phyloP scores from a whole-genome alignment of 2,329 filamentous ascomycete genomes.

The Cladobotryum mycophilum region DNA sequence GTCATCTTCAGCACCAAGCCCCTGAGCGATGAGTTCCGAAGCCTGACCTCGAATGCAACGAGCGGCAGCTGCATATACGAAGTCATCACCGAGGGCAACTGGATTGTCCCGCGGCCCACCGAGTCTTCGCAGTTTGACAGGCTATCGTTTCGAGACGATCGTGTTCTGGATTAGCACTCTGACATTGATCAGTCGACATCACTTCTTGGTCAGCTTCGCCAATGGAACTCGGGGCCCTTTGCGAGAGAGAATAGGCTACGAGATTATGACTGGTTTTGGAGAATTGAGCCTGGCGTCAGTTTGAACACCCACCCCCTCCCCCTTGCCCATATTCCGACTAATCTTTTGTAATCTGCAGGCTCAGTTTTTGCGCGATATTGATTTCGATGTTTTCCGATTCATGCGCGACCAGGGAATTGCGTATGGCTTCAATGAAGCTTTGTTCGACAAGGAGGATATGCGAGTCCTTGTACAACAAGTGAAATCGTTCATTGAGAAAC shows the following conservation, averaged over 20 bases:
- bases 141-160: too few species aligned
- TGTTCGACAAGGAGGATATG: conserved; percentile 38
- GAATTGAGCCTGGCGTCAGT: conserved; percentile 54
- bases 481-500: conserved; percentile 38
- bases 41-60: conserved; percentile 59
- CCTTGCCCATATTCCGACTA: not conserved
- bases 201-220: conserved; percentile 67
- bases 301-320: too few species aligned
- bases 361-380: conserved; percentile 53
- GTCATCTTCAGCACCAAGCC: conserved; percentile 80
- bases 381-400: conserved; percentile 81
- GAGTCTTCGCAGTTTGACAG: not conserved
- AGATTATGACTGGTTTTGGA: conserved; percentile 54
- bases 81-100: conserved; percentile 67
- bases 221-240: conserved; percentile 80
- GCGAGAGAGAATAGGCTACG: conserved; percentile 68
- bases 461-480: conserved; percentile 40
- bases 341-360: conserved; percentile 29
- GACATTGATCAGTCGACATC: conserved; percentile 42
- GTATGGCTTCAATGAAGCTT: conserved; percentile 58
- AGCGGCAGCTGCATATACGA: conserved; percentile 67
- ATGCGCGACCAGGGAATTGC: conserved; percentile 80
- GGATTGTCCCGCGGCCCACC: conserved; percentile 60
- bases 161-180: conserved; percentile 38
- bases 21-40: conserved; percentile 73